Base-by-base conservation (phyloP, 192 early-diverging fungal genomes). In the Gamsiella multidivaricata region DNA sequence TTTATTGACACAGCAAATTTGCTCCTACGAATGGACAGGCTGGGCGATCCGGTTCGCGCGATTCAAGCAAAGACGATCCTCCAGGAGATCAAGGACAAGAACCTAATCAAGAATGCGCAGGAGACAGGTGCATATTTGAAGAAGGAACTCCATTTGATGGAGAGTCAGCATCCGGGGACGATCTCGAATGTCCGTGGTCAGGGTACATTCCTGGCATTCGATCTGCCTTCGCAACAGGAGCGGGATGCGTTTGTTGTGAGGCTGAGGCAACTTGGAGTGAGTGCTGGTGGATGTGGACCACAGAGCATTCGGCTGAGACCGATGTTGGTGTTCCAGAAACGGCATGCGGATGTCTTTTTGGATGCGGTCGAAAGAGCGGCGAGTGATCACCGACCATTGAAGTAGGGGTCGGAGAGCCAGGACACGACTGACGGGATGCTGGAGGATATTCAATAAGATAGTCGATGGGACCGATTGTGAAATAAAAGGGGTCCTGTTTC, bases 171-270 rank as follows among this genome's bases (percentile, higher is more conserved):
- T 60, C 84, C 82, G 58, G 46, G 61, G 17, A 36, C 78, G 17
- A 51, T 93, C 28, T 47, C 69, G n/a, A 84, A 82, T 6, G 82
- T 93, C 25, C 86, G 91, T 31, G 90, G 90, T 22, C 67, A 83
- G 52, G 90, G 91, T 42, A 86, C 88, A 3, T 90, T 93, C 39
- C 42, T 93, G 69, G 91, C 91, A 3, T 93, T 93, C 80, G 90
- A 91, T 82, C 82, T 90, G 37, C 79, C 82, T 0, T 80, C 70
- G 5, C 34, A 84, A 0, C 73, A 82, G 39, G 33, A 81, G 20
- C 84, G 91, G 20, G 82, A 89, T 32, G 58, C 70, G 58, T 79
- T 92, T 53, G 72, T 92, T 52, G 49, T 72, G 0, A 80, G 83
- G 31, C 85, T 91, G 84, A 73, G 90, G 11, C 59, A 80, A 23